These are phyloP conservation scores for Komagataea norvegica DNA, from an alignment of 1,139 yeast species.

Conservation along the genomic window DNA sequence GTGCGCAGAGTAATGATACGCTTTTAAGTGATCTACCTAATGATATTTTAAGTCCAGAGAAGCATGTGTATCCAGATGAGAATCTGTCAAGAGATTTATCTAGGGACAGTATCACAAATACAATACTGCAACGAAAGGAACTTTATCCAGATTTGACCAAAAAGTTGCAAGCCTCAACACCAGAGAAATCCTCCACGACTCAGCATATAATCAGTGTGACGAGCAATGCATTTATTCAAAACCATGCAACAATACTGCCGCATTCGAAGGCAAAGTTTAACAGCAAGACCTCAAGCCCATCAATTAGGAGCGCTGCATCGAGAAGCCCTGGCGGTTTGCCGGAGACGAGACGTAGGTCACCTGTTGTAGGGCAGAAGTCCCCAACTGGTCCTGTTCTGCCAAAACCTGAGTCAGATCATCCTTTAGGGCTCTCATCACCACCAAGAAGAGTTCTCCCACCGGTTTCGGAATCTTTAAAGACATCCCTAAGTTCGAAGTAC, in stretches of 20 bases:
- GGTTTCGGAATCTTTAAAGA: background rate
- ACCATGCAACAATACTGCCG: no score
- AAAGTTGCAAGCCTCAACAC: conserved; percentile 1
- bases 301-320: no score
- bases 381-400: conserved; percentile 1
- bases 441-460: conserved; percentile 5
- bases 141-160: conserved; percentile 5
- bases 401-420: background rate
- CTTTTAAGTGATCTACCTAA: conserved; percentile 20
- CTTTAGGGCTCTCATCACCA: conserved; percentile 7
- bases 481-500: conserved; percentile 6
- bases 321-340: no score
- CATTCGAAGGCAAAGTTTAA: no score
- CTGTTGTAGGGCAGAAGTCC: background rate
- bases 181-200: background rate
- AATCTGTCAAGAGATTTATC: conserved; percentile 7
- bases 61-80: conserved; percentile 19
- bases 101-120: conserved; percentile 1
- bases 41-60: conserved; percentile 26
- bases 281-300: no score
- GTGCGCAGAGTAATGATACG: conserved; percentile 14
- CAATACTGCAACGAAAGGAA: conserved; percentile 7
- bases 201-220: background rate
- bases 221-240: no score
- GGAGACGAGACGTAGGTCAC: no score